phyloP scores from a whole-genome alignment of 192 early-diverging fungal species.

The Coemansia sp. region DNA sequence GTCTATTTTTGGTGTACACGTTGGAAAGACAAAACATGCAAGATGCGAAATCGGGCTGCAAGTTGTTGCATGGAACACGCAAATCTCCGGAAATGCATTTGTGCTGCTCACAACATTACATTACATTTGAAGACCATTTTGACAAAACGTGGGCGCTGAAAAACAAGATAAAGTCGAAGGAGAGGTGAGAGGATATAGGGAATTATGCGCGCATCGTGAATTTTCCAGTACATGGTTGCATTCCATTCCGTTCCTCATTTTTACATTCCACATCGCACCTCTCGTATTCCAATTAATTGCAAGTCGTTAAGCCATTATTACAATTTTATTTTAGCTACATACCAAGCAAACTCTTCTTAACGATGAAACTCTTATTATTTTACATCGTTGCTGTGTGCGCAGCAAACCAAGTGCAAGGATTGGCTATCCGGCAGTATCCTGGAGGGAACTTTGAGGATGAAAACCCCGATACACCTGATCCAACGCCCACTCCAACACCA shows the following conservation, averaged over 20 bases:
- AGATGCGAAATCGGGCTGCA: slow-evolving; percentile 1
- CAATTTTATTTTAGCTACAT: neutral
- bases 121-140: neutral
- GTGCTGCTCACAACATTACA: neutral
- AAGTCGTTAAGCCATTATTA: neutral
- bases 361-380: neutral
- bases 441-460: neutral
- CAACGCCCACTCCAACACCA: neutral
- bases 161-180: neutral
- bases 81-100: neutral
- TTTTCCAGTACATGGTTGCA: neutral
- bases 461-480: no score
- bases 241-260: neutral
- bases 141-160: neutral
- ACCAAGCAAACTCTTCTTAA: neutral
- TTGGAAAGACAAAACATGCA: neutral
- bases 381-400: neutral
- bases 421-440: neutral
- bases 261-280: neutral
- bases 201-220: neutral
- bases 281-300: neutral
- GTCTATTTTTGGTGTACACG: neutral
- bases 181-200: neutral
- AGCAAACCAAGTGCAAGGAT: neutral
- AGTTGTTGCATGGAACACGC: neutral